phyloP scores from a whole-genome alignment of 192 early-diverging fungal genomes.

The Entophlyctis helioformis region DNA sequence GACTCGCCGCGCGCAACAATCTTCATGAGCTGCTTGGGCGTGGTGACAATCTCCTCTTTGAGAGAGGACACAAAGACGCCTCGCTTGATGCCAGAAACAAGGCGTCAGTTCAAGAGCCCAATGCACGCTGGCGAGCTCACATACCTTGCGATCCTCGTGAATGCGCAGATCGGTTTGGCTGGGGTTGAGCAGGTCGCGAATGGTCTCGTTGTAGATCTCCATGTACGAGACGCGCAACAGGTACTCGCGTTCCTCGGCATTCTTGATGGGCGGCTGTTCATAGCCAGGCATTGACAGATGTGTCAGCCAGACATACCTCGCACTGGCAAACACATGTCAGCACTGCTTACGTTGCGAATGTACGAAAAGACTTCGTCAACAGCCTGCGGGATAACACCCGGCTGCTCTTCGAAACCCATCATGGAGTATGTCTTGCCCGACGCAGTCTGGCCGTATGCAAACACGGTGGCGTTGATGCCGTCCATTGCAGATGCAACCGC shows the following conservation, averaged over 20 bases:
- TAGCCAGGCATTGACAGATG: too few species aligned
- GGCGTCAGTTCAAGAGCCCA: too few species aligned
- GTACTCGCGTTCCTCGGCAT: too few species aligned
- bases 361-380: constrained; percentile 66
- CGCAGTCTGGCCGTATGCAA: constrained; percentile 83
- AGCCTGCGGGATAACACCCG: constrained; percentile 73
- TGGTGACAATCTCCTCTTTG: constrained; percentile 66
- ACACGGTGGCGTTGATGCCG: constrained; percentile 88
- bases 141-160: constrained; percentile 29
- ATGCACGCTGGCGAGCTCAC: constrained; percentile 87
- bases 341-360: too few species aligned
- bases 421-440: constrained; percentile 68
- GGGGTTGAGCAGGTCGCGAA: constrained; percentile 70
- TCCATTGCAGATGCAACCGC: too few species aligned
- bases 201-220: constrained; percentile 95
- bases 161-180: constrained; percentile 55
- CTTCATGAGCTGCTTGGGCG: constrained; percentile 71
- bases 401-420: constrained; percentile 16
- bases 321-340: too few species aligned
- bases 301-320: too few species aligned
- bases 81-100: too few species aligned
- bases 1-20: constrained; percentile 75
- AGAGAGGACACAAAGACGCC: too few species aligned
- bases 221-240: constrained; percentile 76
- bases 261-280: too few species aligned